Evolutionary conservation across 768 basidiomycete species (phyloP).

Genomic region (Leccinum sublutescens): DNA sequence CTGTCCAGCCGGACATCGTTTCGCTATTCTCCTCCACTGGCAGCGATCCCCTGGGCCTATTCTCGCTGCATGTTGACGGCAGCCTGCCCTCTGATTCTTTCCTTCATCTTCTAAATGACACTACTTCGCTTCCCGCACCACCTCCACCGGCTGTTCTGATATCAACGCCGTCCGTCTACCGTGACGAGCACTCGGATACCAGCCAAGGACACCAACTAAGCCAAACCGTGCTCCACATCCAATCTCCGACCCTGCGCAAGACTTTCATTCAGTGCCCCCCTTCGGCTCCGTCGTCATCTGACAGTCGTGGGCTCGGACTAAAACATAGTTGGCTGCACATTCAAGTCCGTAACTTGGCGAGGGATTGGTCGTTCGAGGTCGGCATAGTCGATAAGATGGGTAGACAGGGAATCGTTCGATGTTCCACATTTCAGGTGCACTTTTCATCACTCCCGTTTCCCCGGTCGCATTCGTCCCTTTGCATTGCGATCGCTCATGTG

Average conservation of each 20-base stretch:
- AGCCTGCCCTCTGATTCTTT: slow-evolving; percentile 60
- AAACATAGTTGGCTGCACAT: slow-evolving; percentile 74
- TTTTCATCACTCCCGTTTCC: slow-evolving; percentile 1
- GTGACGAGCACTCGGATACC: slow-evolving; percentile 29
- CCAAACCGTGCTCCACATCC: slow-evolving; percentile 76
- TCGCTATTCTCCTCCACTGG: slow-evolving; percentile 76
- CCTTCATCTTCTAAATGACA: slow-evolving; percentile 61
- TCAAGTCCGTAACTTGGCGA: slow-evolving; percentile 66
- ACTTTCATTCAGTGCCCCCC: slow-evolving; percentile 70
- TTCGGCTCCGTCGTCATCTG: slow-evolving; percentile 13
- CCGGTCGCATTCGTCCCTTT: not conserved
- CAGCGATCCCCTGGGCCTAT: slow-evolving; percentile 59
- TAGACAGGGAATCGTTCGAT: slow-evolving; percentile 57
- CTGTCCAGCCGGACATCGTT: slow-evolving; percentile 60
- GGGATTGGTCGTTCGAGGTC: slow-evolving; percentile 74
- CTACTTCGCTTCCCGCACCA: slow-evolving; percentile 47
- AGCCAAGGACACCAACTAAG: slow-evolving; percentile 41
- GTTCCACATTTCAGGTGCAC: slow-evolving; percentile 79
- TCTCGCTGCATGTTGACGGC: slow-evolving; percentile 46
- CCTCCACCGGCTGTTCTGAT: slow-evolving; percentile 46
- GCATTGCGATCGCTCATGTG: slow-evolving; percentile 8
- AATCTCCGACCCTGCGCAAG: slow-evolving; percentile 67
- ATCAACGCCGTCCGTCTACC: slow-evolving; percentile 34
- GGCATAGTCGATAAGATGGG: slow-evolving; percentile 66
- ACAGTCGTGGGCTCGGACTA: slow-evolving; percentile 46